Evolutionary conservation across 108 stramenopile genomes (phyloP).

Genomic region (Fragilaria radians): DNA sequence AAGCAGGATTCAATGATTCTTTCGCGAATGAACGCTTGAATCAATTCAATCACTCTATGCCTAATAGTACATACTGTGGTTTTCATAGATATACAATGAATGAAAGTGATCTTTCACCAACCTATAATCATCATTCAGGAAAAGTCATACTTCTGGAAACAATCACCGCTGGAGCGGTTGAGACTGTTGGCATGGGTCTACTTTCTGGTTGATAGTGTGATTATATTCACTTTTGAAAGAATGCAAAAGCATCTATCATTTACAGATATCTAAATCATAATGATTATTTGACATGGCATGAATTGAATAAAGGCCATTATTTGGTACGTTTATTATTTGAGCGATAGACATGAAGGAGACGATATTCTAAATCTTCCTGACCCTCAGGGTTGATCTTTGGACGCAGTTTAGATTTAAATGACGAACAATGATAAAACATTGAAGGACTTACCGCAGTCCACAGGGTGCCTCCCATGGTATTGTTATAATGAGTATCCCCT

Average conservation of each 20-base stretch:
- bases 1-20: constrained; percentile 35
- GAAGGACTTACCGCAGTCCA: neutral
- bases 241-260: no score
- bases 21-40: constrained; percentile 45
- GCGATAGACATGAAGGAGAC: neutral
- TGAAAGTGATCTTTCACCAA: constrained; percentile 19
- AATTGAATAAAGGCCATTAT: no score
- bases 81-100: neutral
- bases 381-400: neutral
- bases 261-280: no score
- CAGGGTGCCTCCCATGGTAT: neutral
- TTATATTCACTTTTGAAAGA: no score
- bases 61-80: neutral
- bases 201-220: constrained; percentile 1
- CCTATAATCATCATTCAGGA: constrained; percentile 22
- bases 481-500: neutral
- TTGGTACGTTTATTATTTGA: neutral
- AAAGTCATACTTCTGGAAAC: constrained; percentile 12
- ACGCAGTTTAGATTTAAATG: no score
- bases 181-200: constrained; percentile 16
- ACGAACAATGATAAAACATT: no score
- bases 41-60: neutral
- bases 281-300: no score
- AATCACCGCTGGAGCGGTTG: constrained; percentile 25
- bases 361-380: neutral